phyloP scores from a whole-genome alignment of 139 green algal genomes.

The Marvania coccoides region DNA sequence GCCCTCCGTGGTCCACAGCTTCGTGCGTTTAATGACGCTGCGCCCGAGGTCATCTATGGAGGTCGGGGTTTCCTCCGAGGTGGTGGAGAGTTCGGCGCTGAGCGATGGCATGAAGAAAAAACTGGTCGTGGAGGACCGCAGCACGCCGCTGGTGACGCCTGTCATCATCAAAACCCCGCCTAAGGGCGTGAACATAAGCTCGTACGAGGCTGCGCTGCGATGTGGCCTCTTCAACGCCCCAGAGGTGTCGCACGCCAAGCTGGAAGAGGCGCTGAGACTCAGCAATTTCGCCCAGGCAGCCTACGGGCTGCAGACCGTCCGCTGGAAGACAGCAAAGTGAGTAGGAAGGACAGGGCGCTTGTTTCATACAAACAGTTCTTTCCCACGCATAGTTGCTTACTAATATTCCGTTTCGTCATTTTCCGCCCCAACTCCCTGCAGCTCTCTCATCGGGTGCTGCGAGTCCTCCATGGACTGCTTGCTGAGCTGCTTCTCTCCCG shows the following conservation, averaged over 20 bases:
- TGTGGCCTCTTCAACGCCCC: neutral
- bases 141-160: neutral
- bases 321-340: constrained; percentile 21
- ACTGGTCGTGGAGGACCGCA: neutral
- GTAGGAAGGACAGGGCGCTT: too few species aligned
- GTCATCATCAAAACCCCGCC: neutral
- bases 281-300: constrained; percentile 17
- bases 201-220: neutral
- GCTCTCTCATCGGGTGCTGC: too few species aligned
- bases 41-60: too few species aligned
- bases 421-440: too few species aligned
- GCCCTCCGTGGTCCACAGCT: neutral
- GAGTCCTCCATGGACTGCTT: constrained; percentile 9
- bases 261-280: constrained; percentile 13
- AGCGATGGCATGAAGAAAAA: neutral
- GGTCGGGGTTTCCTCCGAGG: too few species aligned
- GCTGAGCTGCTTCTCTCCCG: constrained; percentile 7
- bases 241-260: neutral
- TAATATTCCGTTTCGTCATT: too few species aligned
- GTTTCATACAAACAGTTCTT: too few species aligned
- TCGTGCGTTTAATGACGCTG: neutral
- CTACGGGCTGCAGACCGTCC: constrained; percentile 24
- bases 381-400: too few species aligned
- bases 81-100: too few species aligned
- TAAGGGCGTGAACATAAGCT: neutral